Base-by-base conservation (phyloP, 2,329 filamentous ascomycete species). In the Berkeleyomyces basicola region DNA sequence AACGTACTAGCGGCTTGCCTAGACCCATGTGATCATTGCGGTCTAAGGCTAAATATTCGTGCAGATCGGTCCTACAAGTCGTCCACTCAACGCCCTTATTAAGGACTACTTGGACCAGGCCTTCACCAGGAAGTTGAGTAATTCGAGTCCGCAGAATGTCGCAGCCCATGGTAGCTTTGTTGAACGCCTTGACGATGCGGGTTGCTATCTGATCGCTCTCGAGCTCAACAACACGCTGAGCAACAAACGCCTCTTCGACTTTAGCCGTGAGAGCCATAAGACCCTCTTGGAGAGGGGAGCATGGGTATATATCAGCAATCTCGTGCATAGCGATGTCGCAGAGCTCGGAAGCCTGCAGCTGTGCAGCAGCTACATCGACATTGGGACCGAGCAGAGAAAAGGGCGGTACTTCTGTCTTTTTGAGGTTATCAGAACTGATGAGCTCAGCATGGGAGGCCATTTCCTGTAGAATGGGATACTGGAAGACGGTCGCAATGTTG, bases 231-330 rank as follows among this genome's bases (percentile, higher is more conserved):
- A 80, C 76, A 46, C 77, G 72, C 66, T 78, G 78, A 1, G 77
- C 78, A 2, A 82, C 74, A 47, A 82, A 83, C 0, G 77, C 76
- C 49, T 78, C 79, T 42, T 74, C 73, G 33, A 77, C 72, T 67
- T 78, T 79, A 63, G 75, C 73, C 2, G 79, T 78, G 4, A 82
- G 68, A 0, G 79, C 77, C 72, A 82, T 77, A 1, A 82, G 72
- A 1, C 76, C 78, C 67, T 81, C 79, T 64, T 83, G 80, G 1
- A 81, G 70, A 0, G 79, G 75, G 0, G 78, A 79, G 69, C 78
- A 81, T 1, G 79, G 79, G 61, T 80, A 82, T 0, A 79, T 69
- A 64, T 83, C 79, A 58, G 80, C 76, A 3, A 81, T 69, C 23
- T 60, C 58, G 1, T 68, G 65, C 5, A 69, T 63, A 1, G 70